These are phyloP conservation scores for Daldinia caldariorum DNA, from an alignment of 495 filamentous ascomycete genomes.

Conservation along the genomic window DNA sequence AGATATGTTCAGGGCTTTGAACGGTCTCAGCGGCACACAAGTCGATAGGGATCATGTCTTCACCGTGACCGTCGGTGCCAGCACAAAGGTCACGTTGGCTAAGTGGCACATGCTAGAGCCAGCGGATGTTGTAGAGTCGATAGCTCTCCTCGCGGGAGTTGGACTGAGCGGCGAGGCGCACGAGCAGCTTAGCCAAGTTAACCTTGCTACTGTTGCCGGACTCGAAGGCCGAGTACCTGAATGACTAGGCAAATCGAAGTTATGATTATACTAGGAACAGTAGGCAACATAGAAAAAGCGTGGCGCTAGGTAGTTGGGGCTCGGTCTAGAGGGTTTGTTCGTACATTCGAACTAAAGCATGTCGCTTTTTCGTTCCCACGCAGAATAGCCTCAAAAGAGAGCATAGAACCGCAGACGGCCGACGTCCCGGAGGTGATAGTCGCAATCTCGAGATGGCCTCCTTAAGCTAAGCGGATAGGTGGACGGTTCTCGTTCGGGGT, in stretches of 20 bases:
- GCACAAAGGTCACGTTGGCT: constrained; percentile 85
- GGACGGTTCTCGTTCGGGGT: neutral
- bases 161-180: constrained; percentile 56
- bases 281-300: constrained; percentile 35
- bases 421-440: neutral
- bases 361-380: constrained; percentile 23
- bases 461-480: neutral
- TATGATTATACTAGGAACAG: constrained; percentile 26
- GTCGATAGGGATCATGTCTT: constrained; percentile 71
- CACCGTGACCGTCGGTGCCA: constrained; percentile 86
- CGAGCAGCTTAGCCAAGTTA: constrained; percentile 57
- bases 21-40: constrained; percentile 63
- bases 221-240: constrained; percentile 56
- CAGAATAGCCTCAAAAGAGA: constrained; percentile 5
- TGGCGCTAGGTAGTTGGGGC: constrained; percentile 36
- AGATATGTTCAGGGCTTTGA: constrained; percentile 80
- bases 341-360: constrained; percentile 27
- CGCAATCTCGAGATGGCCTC: neutral
- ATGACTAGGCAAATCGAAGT: constrained; percentile 34
- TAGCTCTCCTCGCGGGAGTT: constrained; percentile 72
- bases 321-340: constrained; percentile 33
- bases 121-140: constrained; percentile 81
- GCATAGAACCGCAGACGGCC: neutral
- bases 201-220: constrained; percentile 55
- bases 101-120: constrained; percentile 89